Evolutionary conservation across 2,329 filamentous ascomycete species (phyloP), one percentile per base, ranked within the genome.

Genomic region (Cladosporium velox): DNA sequence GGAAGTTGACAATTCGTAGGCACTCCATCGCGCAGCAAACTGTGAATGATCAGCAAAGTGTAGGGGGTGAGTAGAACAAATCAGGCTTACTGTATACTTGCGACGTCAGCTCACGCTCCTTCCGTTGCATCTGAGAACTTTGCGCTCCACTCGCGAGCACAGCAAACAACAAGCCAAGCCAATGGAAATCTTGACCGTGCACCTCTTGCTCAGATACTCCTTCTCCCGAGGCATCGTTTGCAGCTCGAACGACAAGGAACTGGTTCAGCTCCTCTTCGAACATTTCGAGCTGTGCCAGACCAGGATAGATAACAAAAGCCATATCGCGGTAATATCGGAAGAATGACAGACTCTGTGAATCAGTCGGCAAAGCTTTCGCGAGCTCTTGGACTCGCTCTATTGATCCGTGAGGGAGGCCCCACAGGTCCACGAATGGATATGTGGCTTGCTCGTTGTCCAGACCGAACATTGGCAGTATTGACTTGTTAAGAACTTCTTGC

Each of bases 11-110:
- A 76, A 88, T 86, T 21, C 87, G 84, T 30, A 88, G 79, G 71
- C 86, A 88, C 73, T 89, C 87, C 68, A 88, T 88, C 59, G 85
- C 86, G 75, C 87, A 89, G 76, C 87, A 89, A 4, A 88, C 84
- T 85, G 64, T 10, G 54, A 24, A 41, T 34, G 44, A 67, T 81
- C 62, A 81, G 77, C 58, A 47, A 10, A 21, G 7, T 47, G 4
- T 47, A 3, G 10, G 6, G 21, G 41, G 8, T 24, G n/a, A 11
- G 8, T 21, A n/a, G 41, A 21, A 7, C 3, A 4, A 47, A 24
- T 12, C 8, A 4, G 10, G 3, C 80, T 70, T 77, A 85, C 84
- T 82, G 73, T 88, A 88, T 34, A 89, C 87, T 72, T 88, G 86
- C 11, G 87, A 88, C 7, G 86, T 88, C 70, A 88, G 74, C 71